phyloP scores from a whole-genome alignment of 225 moss, liverwort and hornwort genomes.

The Antitrichia curtipendula region DNA sequence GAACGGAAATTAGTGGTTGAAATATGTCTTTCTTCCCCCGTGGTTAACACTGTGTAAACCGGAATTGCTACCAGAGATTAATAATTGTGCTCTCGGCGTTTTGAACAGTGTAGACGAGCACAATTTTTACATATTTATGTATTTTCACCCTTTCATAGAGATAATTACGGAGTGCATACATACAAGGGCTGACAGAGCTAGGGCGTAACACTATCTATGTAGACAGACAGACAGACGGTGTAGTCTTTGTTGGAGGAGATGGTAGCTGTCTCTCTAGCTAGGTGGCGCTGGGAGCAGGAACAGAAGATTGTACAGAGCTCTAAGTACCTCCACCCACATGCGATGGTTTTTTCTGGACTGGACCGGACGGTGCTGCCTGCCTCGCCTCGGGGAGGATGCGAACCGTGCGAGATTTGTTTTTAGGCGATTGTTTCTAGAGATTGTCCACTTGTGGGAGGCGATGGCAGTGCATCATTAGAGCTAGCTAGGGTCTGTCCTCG shows the following conservation, averaged over 20 bases:
- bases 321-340: constrained; percentile 6
- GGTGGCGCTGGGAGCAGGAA: neutral
- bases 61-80: neutral
- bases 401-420: constrained; percentile 5
- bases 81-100: neutral
- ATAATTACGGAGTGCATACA: neutral
- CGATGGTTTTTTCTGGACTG: neutral
- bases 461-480: neutral
- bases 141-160: neutral
- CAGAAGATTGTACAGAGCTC: neutral
- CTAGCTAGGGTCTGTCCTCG: neutral
- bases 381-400: neutral
- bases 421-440: constrained; percentile 2
- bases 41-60: too few species aligned
- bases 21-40: neutral
- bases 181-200: neutral
- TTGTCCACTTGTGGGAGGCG: constrained; percentile 20
- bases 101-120: neutral
- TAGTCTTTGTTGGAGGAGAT: neutral
- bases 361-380: neutral
- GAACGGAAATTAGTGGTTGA: neutral
- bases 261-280: neutral
- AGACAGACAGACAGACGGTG: neutral
- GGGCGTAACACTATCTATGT: neutral
- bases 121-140: neutral